These are phyloP conservation scores for Xerocomellus intermedius DNA, from an alignment of 768 basidiomycete species.

Conservation along the genomic window DNA sequence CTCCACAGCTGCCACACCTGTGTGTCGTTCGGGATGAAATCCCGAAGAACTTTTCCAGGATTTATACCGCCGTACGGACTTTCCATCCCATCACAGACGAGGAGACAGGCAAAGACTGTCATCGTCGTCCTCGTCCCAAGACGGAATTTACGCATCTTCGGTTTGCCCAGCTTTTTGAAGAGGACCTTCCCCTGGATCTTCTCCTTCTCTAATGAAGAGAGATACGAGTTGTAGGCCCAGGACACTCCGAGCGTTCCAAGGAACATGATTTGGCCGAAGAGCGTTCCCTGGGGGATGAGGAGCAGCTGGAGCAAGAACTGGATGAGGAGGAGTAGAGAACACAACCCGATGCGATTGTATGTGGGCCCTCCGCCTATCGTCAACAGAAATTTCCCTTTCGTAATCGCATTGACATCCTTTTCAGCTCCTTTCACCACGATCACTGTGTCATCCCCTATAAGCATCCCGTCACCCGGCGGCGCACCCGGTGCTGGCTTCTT, in stretches of 20 bases:
- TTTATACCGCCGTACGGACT: conserved; percentile 9
- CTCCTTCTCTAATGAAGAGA: conserved; percentile 38
- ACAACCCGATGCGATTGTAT: conserved; percentile 26
- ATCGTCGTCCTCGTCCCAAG: conserved; percentile 23
- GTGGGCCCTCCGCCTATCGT: conserved; percentile 9
- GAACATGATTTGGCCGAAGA: conserved; percentile 39
- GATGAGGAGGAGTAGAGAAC: conserved; percentile 30
- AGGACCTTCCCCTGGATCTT: conserved; percentile 25
- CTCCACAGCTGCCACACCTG: conserved; percentile 27
- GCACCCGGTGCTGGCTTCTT: conserved; percentile 21
- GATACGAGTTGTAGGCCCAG: conserved; percentile 37
- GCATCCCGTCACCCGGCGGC: conserved; percentile 33
- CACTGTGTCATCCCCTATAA: conserved; percentile 24
- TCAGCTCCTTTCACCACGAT: conserved; percentile 34
- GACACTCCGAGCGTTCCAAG: conserved; percentile 31
- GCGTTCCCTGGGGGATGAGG: conserved; percentile 33
- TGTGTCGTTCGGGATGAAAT: conserved; percentile 25
- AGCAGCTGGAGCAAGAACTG: conserved; percentile 37
- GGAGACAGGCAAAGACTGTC: conserved; percentile 25
- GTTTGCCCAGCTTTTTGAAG: conserved; percentile 14
- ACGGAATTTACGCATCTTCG: conserved; percentile 17
- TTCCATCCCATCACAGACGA: conserved; percentile 25
- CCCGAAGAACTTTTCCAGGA: conserved; percentile 16
- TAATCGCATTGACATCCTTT: conserved; percentile 30
- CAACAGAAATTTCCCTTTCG: conserved; percentile 31